A percentile compares a stretch with the other conserved stretches of the same genome.
These are phyloP conservation scores for Colletotrichum endophyticum DNA, from an alignment of 2,329 filamentous ascomycete genomes.

Conservation along the genomic window DNA sequence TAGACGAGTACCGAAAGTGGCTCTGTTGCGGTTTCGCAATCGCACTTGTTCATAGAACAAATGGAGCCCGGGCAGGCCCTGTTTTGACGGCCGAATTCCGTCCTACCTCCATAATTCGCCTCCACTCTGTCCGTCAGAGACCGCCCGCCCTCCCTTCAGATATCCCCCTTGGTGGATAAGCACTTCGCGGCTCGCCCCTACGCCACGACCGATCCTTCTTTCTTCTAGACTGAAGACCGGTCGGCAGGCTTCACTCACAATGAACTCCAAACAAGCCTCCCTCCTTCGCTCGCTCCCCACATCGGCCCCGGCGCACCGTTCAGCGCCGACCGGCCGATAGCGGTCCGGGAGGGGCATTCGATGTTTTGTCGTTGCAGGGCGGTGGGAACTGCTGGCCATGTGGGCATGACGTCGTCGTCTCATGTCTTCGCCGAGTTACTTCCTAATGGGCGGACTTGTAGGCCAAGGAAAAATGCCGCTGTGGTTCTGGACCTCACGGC, in stretches of 20 bases:
- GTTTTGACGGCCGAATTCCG: slow-evolving; percentile 15
- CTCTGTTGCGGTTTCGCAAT: background rate
- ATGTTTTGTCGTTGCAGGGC: background rate
- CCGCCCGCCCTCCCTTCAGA: background rate
- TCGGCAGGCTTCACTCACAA: background rate
- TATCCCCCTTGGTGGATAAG: background rate
- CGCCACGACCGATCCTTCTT: background rate
- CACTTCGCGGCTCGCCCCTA: slow-evolving; percentile 15
- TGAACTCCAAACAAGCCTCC: background rate
- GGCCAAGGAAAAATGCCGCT: background rate
- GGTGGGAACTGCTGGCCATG: background rate
- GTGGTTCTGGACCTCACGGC: background rate
- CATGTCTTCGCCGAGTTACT: background rate
- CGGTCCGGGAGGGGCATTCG: background rate
- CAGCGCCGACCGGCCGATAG: slow-evolving; percentile 8
- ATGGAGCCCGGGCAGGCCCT: background rate
- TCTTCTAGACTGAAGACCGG: background rate
- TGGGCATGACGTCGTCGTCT: slow-evolving; percentile 14
- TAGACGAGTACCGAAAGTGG: background rate
- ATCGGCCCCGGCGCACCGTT: slow-evolving; percentile 3
- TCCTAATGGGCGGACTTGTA: background rate
- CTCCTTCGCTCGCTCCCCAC: background rate
- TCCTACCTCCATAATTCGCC: background rate
- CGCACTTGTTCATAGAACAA: background rate
- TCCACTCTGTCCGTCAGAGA: background rate